These are phyloP conservation scores for Cladosporium halotolerans DNA, from an alignment of 2,329 filamentous ascomycete species.

Conservation along the genomic window DNA sequence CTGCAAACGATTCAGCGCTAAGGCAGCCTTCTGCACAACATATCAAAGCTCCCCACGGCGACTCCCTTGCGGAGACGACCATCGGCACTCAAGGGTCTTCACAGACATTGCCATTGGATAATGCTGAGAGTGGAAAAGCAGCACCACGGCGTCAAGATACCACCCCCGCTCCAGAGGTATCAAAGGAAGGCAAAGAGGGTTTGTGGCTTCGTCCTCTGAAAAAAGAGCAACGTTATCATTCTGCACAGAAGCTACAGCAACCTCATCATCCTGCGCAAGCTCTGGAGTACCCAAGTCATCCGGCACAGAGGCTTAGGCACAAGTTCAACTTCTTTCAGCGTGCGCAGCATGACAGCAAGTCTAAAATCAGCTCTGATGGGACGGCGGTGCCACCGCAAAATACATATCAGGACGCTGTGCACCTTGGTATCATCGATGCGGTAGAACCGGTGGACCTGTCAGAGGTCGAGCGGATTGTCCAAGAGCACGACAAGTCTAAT, in stretches of 20 bases:
- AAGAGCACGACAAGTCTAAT: conserved; percentile 31
- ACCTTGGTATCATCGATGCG: conserved; percentile 53
- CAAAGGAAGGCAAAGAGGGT: conserved; percentile 31
- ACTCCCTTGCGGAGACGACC: neutral
- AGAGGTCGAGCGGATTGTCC: conserved; percentile 39
- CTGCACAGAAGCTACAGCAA: neutral
- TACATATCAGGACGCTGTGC: conserved; percentile 11
- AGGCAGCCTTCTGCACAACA: neutral
- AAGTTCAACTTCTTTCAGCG: conserved; percentile 58
- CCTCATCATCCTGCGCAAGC: neutral
- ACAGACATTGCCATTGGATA: conserved; percentile 13
- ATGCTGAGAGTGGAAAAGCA: neutral
- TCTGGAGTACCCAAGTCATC: neutral
- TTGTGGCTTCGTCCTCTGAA: conserved; percentile 27
- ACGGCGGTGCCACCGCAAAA: neutral
- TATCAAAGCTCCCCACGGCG: neutral
- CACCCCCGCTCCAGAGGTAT: conserved; percentile 9
- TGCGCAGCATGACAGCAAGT: conserved; percentile 25
- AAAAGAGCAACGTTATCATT: neutral
- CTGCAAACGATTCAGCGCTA: neutral
- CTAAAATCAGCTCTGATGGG: conserved; percentile 28
- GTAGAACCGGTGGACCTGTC: conserved; percentile 39
- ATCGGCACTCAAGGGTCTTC: neutral
- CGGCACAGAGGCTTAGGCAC: conserved; percentile 32
- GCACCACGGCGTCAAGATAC: conserved; percentile 4